Percentiles rank a stretch among this genome's conserved stretches.
Conservation (phyloP, 2,329 filamentous ascomycete genomes). For the Cadophora sp. region DNA sequence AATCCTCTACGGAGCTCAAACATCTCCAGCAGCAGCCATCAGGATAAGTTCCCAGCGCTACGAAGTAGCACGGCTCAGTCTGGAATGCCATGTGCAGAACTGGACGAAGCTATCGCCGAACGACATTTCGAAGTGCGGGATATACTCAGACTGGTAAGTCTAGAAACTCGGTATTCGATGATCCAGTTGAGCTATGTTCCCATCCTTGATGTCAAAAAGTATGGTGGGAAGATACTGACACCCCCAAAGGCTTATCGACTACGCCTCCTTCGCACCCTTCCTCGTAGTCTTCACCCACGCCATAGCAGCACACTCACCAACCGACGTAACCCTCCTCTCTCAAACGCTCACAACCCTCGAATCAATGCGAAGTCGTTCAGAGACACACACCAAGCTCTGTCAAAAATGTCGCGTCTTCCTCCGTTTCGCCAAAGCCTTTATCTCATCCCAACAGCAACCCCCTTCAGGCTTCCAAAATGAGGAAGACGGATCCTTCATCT, state of each 20-base stretch:
- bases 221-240: background rate
- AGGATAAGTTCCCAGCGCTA: slow-evolving; percentile 32
- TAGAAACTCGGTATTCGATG: background rate
- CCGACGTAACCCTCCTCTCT: slow-evolving; percentile 26
- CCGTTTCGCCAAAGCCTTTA: slow-evolving; percentile 29
- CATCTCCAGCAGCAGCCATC: slow-evolving; percentile 16
- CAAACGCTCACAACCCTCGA: slow-evolving; percentile 30
- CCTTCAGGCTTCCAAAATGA: slow-evolving; percentile 26
- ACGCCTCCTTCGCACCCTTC: slow-evolving; percentile 31
- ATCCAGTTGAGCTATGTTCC: background rate
- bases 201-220: background rate
- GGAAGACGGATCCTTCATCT: slow-evolving; percentile 29
- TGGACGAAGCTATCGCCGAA: slow-evolving; percentile 20
- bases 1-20: slow-evolving; percentile 29
- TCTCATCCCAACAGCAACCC: slow-evolving; percentile 18
- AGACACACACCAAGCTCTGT: slow-evolving; percentile 23
- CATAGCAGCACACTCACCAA: slow-evolving; percentile 25
- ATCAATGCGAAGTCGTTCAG: slow-evolving; percentile 23
- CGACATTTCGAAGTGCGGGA: slow-evolving; percentile 23
- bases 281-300: slow-evolving; percentile 34
- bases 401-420: slow-evolving; percentile 31
- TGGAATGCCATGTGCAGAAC: slow-evolving; percentile 32
- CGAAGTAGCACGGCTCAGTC: slow-evolving; percentile 27
- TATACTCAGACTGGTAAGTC: slow-evolving; percentile 31
- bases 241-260: slow-evolving; percentile 26